Conservation (phyloP, 495 filamentous ascomycete genomes). For the Penicillium cinerascens region DNA sequence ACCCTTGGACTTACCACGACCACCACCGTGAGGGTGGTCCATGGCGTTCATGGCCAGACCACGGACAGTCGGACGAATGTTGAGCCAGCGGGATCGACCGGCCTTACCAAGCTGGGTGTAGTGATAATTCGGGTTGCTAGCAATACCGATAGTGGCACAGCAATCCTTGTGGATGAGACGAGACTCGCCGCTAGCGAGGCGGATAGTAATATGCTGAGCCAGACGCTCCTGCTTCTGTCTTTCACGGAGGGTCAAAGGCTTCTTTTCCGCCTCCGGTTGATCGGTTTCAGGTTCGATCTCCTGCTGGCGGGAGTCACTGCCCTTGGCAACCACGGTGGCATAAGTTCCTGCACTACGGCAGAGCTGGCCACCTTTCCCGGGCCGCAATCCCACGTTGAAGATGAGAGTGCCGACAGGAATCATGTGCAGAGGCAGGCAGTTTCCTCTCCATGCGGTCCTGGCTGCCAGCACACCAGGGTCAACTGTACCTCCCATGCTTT, state of each 20-base stretch:
- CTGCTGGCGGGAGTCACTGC: conserved; percentile 55
- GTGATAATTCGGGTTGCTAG: conserved; percentile 89
- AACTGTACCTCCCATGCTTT: conserved; percentile 83
- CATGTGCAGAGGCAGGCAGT: conserved; percentile 92
- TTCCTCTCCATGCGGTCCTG: conserved; percentile 89
- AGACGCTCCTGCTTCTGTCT: conserved; percentile 50
- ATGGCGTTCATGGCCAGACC: conserved; percentile 97
- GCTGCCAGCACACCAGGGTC: conserved; percentile 94
- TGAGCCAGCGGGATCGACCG: conserved; percentile 85
- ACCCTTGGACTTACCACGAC: conserved; percentile 97
- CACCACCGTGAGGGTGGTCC: conserved; percentile 98
- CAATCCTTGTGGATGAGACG: conserved; percentile 84
- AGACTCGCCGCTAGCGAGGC: conserved; percentile 88
- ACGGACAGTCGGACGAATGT: conserved; percentile 89
- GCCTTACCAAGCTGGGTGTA: conserved; percentile 92
- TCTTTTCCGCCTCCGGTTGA: conserved; percentile 26
- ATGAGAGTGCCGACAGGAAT: conserved; percentile 88
- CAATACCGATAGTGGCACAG: conserved; percentile 87
- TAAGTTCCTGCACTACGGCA: conserved; percentile 92
- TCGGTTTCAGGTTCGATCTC: conserved; percentile 23
- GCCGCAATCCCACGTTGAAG: conserved; percentile 78
- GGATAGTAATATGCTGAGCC: conserved; percentile 69
- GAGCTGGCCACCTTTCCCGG: conserved; percentile 73
- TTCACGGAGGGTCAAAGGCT: conserved; percentile 36
- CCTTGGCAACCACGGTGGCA: conserved; percentile 81